These are phyloP conservation scores for Amauroascus verrucosus DNA, from an alignment of 2,329 filamentous ascomycete species.

Conservation along the genomic window DNA sequence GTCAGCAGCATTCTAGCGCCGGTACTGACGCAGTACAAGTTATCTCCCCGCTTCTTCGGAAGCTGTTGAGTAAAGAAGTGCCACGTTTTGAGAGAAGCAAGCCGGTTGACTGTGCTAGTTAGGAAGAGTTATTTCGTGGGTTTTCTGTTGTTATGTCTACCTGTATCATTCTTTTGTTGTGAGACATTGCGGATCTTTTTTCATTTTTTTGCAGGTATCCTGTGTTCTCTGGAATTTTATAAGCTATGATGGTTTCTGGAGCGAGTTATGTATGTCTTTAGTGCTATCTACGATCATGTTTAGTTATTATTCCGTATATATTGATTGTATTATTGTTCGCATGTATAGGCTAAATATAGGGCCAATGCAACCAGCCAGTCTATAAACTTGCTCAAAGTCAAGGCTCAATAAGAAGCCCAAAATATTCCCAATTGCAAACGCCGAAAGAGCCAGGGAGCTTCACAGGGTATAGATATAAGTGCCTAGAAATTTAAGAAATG, in stretches of 20 bases:
- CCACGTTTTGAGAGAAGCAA: conserved; percentile 13
- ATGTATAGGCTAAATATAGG: neutral
- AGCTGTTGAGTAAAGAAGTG: conserved; percentile 51
- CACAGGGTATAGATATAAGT: neutral
- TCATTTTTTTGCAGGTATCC: no score
- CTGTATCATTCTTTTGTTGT: neutral
- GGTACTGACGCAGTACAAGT: conserved; percentile 37
- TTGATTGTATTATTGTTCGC: neutral
- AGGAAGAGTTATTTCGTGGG: neutral
- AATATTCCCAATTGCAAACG: neutral
- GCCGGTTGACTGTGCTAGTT: neutral
- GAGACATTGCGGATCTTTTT: no score
- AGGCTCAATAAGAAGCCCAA: neutral
- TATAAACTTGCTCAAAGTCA: neutral
- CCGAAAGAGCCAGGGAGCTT: neutral
- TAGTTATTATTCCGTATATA: neutral
- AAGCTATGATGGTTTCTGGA: neutral
- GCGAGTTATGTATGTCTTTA: no score
- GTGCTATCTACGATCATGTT: neutral
- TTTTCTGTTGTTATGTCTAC: neutral
- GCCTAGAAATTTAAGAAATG: neutral
- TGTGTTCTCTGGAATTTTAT: no score
- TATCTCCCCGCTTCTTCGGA: conserved; percentile 54
- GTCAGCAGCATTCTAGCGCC: conserved; percentile 15
- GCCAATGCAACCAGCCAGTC: neutral